A percentile compares a stretch with the other conserved stretches of the same genome.
These are phyloP conservation scores for Pleurotus djamor DNA, from an alignment of 768 basidiomycete species.

Conservation along the genomic window DNA sequence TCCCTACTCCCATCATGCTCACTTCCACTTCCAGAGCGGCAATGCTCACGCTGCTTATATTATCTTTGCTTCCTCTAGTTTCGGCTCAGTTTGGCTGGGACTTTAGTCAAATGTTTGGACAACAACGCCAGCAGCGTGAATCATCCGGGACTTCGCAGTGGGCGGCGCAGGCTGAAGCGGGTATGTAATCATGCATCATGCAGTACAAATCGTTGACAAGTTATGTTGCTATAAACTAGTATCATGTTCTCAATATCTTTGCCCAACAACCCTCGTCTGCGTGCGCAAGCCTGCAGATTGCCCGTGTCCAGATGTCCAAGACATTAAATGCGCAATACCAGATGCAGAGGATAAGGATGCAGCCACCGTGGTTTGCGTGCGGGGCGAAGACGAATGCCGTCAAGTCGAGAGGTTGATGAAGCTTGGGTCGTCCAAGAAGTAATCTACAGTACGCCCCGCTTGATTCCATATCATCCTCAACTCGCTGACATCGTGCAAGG, in stretches of 20 bases:
- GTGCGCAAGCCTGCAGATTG: conserved; percentile 63
- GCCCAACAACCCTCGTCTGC: conserved; percentile 73
- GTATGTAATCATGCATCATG: conserved; percentile 31
- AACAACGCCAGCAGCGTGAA: conserved; percentile 55
- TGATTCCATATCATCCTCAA: not conserved
- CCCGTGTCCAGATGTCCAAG: conserved; percentile 75
- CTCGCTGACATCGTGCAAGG: not conserved
- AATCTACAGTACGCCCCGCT: conserved; percentile 11
- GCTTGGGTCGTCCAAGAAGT: conserved; percentile 30
- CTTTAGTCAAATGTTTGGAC: conserved; percentile 77
- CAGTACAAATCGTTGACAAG: not conserved
- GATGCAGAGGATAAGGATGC: conserved; percentile 50
- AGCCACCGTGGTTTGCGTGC: conserved; percentile 67
- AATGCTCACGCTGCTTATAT: conserved; percentile 28
- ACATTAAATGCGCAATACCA: conserved; percentile 74
- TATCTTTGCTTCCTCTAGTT: conserved; percentile 31
- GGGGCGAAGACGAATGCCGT: conserved; percentile 64
- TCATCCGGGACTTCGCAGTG: conserved; percentile 59
- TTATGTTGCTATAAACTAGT: conserved; percentile 38
- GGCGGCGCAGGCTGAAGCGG: conserved; percentile 61
- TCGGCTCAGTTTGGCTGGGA: conserved; percentile 70
- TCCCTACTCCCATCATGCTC: too few species aligned
- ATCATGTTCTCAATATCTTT: conserved; percentile 71
- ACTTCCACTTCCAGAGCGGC: not conserved
- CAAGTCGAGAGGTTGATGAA: conserved; percentile 55